Evolutionary conservation across 75 land plant genomes (phyloP).

Genomic region (Pinus tabuliformis): DNA sequence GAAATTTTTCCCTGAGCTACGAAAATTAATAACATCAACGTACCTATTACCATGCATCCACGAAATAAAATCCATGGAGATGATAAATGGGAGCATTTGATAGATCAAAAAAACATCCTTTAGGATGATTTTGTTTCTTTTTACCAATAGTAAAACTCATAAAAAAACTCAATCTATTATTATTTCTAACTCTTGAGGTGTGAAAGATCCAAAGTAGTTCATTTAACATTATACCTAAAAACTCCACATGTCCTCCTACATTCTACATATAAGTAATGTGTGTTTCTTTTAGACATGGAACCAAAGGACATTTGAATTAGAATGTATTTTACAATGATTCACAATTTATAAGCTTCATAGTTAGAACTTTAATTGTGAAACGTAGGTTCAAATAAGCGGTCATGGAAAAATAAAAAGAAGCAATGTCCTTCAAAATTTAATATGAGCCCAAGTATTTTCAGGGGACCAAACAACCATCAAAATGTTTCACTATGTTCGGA

Average conservation of each 20-base stretch:
- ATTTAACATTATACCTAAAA: too few species aligned
- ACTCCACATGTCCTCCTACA: neutral
- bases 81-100: too few species aligned
- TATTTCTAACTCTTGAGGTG: neutral
- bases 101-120: neutral
- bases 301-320: neutral
- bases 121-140: neutral
- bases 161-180: neutral
- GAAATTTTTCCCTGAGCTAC: too few species aligned
- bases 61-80: too few species aligned
- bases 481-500: too few species aligned
- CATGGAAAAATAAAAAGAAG: neutral
- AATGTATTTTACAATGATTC: neutral
- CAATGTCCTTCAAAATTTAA: neutral
- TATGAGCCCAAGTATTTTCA: neutral
- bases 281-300: neutral
- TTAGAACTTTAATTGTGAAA: too few species aligned
- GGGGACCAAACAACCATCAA: too few species aligned
- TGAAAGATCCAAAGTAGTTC: too few species aligned
- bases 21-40: too few species aligned
- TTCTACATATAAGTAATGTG: neutral
- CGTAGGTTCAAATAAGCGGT: too few species aligned
- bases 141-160: neutral
- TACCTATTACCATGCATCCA: slow-evolving; percentile 35
- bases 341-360: neutral